Base-by-base conservation (phyloP, 73 alveolate genomes). In the Loxodes magnus region DNA sequence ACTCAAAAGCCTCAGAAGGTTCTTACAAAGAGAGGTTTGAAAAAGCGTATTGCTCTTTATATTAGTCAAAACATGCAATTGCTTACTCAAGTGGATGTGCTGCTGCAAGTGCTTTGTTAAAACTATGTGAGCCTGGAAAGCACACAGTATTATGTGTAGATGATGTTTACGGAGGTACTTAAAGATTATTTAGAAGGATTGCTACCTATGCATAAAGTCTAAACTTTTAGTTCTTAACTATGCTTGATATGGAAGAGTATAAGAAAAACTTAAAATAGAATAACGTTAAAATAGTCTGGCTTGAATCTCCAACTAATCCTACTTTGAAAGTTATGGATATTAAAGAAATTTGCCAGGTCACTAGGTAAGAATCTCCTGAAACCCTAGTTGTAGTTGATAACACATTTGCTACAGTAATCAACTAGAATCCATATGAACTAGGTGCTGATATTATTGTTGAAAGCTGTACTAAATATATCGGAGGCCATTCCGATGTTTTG, bases 221-320 rank as follows among this genome's bases (percentile, higher is more conserved):
- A 42, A 80, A 77, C 41, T 67, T 75, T 30, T 35, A 68, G 24
- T 82, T 82, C 53, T 77, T 81, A 35, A 92, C 82, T 64, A 64
- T 84, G 53, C 51, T 74, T 22, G 88, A 82, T 42, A 61, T 64
- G 3, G 67, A 55, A 37, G 64, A 43, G 29, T 71, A 82, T 24
- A 60, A 64, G 37, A 55, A 49, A 17, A 77, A 82, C 20, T 50
- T 87, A 21, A 90, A 71, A 24, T 10, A 38, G 35, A 90, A 65
- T 23, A 89, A 81, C 64, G 86, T 97, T 7, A 83, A 74, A 69
- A 43, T 93, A 43, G 74, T 93, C 51, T 93, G 93, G 93, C 51
- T 92, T 21, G 99, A 93, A 67, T 63, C 96, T 34, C 95, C 98
- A 14, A 83, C 97, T 9, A 89, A 89, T 72, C 98, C 98, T 14